These are phyloP conservation scores for Isatis tinctoria DNA, from an alignment of 345 rosid genomes.

Conservation along the genomic window DNA sequence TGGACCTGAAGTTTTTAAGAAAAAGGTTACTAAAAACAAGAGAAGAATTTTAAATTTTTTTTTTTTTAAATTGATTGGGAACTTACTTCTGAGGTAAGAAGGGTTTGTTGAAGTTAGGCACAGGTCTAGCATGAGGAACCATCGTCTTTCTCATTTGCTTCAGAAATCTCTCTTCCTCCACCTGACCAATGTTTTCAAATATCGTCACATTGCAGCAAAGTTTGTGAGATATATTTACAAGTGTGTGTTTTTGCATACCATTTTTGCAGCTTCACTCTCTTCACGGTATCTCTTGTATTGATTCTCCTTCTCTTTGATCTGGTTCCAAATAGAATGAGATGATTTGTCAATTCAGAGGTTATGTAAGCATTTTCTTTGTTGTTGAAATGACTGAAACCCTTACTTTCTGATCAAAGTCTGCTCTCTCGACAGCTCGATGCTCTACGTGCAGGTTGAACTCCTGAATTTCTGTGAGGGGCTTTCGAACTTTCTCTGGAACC, in stretches of 20 bases:
- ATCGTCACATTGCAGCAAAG: background rate
- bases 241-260: constrained; percentile 45
- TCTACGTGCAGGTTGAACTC: constrained; percentile 64
- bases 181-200: constrained; percentile 35
- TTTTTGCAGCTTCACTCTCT: constrained; percentile 78
- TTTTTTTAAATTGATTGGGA: background rate
- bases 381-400: constrained; percentile 3
- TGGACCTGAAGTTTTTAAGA: constrained; percentile 41
- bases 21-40: background rate
- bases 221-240: background rate
- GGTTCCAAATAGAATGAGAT: constrained; percentile 10
- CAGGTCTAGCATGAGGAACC: constrained; percentile 91
- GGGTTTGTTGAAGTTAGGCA: constrained; percentile 79
- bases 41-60: background rate
- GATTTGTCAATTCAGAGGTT: background rate
- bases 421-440: constrained; percentile 71
- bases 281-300: constrained; percentile 89
- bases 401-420: constrained; percentile 90
- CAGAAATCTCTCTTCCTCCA: constrained; percentile 85
- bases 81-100: constrained; percentile 57
- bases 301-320: constrained; percentile 89
- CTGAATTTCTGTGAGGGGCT: constrained; percentile 80
- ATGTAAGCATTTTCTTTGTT: background rate
- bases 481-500: constrained; percentile 82
- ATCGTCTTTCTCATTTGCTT: constrained; percentile 86